Conservation (phyloP, 257 asterid species). For the Solanum ossicruentum region DNA sequence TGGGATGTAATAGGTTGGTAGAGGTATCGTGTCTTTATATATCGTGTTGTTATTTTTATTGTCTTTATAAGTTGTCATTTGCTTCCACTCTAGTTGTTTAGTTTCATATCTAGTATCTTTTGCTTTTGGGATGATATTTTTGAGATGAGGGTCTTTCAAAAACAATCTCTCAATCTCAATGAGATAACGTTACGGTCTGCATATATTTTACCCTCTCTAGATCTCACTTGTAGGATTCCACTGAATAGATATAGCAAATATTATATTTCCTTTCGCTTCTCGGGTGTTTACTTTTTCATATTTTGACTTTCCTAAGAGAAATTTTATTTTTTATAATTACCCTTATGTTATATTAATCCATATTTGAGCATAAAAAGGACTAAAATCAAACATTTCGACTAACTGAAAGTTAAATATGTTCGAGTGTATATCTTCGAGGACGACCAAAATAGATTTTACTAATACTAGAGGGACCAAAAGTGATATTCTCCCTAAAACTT, state of each 20-base stretch:
- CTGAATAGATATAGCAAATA: not conserved
- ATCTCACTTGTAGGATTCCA: fast-evolving
- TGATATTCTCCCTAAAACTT: not conserved
- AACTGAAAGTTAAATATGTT: not conserved
- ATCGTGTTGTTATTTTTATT: too few relatives aligned
- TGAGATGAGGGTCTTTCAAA: too few relatives aligned
- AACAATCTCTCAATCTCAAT: too few relatives aligned
- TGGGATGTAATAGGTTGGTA: too few relatives aligned
- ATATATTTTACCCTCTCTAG: too few relatives aligned
- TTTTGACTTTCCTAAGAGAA: not conserved
- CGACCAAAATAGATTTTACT: not conserved
- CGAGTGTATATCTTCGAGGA: not conserved
- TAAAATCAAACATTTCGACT: not conserved
- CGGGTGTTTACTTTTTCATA: not conserved
- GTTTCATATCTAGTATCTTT: too few relatives aligned
- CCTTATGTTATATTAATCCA: not conserved
- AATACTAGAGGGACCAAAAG: not conserved
- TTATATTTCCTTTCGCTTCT: not conserved
- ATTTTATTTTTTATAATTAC: not conserved
- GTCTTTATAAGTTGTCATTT: too few relatives aligned
- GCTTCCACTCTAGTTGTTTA: too few relatives aligned
- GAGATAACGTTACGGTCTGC: too few relatives aligned
- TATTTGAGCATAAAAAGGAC: not conserved
- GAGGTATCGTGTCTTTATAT: too few relatives aligned
- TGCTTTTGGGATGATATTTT: too few relatives aligned